Conservation (phyloP, 805 yeast species). For the Teunomyces atbi region DNA sequence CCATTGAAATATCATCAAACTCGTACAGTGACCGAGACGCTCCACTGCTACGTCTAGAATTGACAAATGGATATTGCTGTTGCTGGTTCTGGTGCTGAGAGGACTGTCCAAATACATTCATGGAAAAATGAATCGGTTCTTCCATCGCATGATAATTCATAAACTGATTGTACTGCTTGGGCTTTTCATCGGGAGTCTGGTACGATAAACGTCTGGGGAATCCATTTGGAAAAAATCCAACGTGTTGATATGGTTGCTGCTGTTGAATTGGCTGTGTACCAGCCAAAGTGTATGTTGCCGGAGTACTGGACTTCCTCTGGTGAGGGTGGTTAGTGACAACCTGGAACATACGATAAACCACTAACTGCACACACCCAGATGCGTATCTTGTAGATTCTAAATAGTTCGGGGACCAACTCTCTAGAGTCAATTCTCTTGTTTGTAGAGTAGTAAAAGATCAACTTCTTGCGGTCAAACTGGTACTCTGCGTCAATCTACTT, state of each 20-base stretch:
- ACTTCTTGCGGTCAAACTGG: conserved; percentile 77
- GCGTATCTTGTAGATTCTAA: conserved; percentile 73
- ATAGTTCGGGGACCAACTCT: conserved; percentile 67
- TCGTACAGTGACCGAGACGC: not conserved
- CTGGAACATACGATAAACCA: conserved; percentile 31
- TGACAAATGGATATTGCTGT: conserved; percentile 1
- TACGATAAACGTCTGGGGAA: conserved; percentile 1
- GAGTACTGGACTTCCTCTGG: not conserved
- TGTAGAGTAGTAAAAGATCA: conserved; percentile 58
- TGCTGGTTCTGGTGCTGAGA: conserved; percentile 1
- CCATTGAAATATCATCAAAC: not conserved
- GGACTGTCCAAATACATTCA: conserved; percentile 7
- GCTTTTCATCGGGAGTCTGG: not conserved
- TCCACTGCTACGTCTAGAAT: conserved; percentile 5
- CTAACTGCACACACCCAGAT: conserved; percentile 80
- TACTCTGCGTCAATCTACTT: conserved; percentile 73
- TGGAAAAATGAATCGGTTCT: conserved; percentile 4
- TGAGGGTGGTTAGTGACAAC: not conserved
- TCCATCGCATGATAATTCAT: conserved; percentile 2
- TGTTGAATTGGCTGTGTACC: not conserved
- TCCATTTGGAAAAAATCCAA: not conserved
- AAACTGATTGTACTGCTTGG: not conserved
- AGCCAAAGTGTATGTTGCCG: not conserved
- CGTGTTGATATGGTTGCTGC: not conserved
- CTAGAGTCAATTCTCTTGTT: conserved; percentile 70